A percentile compares a stretch with the other conserved stretches of the same genome.
Evolutionary conservation across 805 yeast genomes (phyloP).

Genomic region (Zygoascus bituminiphila): DNA sequence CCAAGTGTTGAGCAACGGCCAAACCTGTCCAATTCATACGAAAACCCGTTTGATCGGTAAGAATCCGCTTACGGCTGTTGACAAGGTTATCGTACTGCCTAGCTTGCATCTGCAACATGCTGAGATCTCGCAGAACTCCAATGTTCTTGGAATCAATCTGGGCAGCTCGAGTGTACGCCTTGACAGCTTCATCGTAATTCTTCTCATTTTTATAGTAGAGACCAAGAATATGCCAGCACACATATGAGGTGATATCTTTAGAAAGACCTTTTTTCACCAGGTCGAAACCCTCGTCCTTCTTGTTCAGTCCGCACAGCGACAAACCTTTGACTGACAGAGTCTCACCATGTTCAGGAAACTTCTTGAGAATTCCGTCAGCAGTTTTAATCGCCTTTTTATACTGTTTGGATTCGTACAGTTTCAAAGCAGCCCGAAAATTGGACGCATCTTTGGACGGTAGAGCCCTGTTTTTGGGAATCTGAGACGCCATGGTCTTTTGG

Average conservation of each 20-base stretch:
- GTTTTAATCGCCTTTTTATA: conserved; percentile 77
- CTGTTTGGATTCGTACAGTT: conserved; percentile 74
- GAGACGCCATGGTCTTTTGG: not conserved
- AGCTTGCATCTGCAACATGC: conserved; percentile 68
- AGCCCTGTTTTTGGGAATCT: conserved; percentile 23
- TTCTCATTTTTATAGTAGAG: conserved; percentile 65
- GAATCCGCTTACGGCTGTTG: conserved; percentile 54
- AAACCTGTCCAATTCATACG: conserved; percentile 86
- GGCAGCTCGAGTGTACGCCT: conserved; percentile 66
- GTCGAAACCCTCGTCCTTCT: conserved; percentile 53
- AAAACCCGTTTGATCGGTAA: conserved; percentile 70
- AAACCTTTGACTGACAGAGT: conserved; percentile 82
- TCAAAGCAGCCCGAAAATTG: conserved; percentile 72
- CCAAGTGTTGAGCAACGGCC: conserved; percentile 78
- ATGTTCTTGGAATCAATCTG: conserved; percentile 72
- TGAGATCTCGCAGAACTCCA: conserved; percentile 73
- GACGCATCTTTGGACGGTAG: conserved; percentile 56
- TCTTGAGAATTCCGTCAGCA: conserved; percentile 68
- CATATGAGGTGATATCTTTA: conserved; percentile 53
- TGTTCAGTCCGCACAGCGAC: conserved; percentile 47
- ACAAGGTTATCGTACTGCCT: conserved; percentile 62
- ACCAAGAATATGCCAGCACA: conserved; percentile 80
- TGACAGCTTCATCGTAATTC: conserved; percentile 67
- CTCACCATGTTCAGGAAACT: conserved; percentile 67
- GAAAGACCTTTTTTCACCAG: conserved; percentile 54